Conservation (phyloP, 108 stramenopile genomes). For the Aurantiochytrium sp. region DNA sequence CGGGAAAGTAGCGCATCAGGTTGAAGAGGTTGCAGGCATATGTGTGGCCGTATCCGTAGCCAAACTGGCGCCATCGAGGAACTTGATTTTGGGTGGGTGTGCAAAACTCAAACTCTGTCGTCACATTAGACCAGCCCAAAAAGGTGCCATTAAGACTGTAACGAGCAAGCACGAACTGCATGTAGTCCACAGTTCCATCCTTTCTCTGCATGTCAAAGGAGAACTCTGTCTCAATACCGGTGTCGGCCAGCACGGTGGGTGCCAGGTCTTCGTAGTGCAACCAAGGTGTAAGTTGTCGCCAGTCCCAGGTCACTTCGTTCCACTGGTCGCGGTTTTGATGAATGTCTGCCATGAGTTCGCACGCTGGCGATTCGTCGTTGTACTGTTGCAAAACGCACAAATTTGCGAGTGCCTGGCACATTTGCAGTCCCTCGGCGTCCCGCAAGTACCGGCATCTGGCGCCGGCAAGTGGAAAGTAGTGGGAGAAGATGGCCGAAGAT, state of each 20-base stretch:
- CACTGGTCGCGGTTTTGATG: background rate
- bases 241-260: constrained; percentile 33
- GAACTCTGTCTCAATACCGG: constrained; percentile 49
- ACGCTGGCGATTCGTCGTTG: constrained; percentile 43
- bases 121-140: constrained; percentile 48
- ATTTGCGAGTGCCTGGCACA: constrained; percentile 60
- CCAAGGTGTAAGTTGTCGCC: constrained; percentile 58
- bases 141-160: constrained; percentile 62
- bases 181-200: background rate
- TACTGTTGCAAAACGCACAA: constrained; percentile 63
- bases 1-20: constrained; percentile 33
- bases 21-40: constrained; percentile 47
- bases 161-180: constrained; percentile 51
- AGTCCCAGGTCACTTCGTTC: constrained; percentile 34
- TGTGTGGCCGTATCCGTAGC: constrained; percentile 27
- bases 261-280: constrained; percentile 50
- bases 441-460: constrained; percentile 48
- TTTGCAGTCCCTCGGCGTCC: background rate
- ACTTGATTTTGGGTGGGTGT: constrained; percentile 22
- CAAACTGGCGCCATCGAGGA: constrained; percentile 42
- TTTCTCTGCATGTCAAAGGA: constrained; percentile 24
- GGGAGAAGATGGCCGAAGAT: constrained; percentile 38
- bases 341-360: constrained; percentile 38
- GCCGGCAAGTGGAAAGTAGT: constrained; percentile 44
- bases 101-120: constrained; percentile 60